Evolutionary conservation across 2,329 filamentous ascomycete genomes (phyloP).

Genomic region (Mycosphaerella arachidis): DNA sequence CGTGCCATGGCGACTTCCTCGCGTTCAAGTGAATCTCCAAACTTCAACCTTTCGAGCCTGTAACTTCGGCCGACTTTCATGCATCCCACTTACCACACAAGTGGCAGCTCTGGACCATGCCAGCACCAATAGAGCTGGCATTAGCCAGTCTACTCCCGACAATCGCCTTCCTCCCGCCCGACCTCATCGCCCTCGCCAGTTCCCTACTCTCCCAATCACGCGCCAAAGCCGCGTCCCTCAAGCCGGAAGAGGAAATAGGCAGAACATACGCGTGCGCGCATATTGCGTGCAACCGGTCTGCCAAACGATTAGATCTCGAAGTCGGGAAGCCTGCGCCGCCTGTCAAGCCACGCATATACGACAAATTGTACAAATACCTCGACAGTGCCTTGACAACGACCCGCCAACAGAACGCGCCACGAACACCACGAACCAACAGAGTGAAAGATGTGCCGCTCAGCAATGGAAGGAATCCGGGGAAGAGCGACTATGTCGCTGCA

Average conservation of each 20-base stretch:
- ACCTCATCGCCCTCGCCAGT: slow-evolving; percentile 66
- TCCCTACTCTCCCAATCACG: slow-evolving; percentile 78
- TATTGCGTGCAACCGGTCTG: slow-evolving; percentile 84
- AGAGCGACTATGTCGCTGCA: slow-evolving; percentile 7
- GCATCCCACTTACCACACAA: background rate
- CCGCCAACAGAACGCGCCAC: slow-evolving; percentile 28
- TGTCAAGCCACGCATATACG: slow-evolving; percentile 74
- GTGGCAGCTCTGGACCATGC: slow-evolving; percentile 49
- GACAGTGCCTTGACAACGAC: slow-evolving; percentile 58
- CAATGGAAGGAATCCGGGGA: slow-evolving; percentile 10
- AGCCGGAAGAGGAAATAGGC: slow-evolving; percentile 82
- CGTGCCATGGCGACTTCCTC: background rate
- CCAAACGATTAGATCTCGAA: slow-evolving; percentile 70
- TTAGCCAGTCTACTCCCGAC: slow-evolving; percentile 71
- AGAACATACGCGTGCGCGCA: slow-evolving; percentile 79
- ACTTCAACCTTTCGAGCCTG: background rate
- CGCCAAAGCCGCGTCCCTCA: slow-evolving; percentile 69
- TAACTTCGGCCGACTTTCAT: background rate
- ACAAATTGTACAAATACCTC: slow-evolving; percentile 75
- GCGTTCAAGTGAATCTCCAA: slow-evolving; percentile 6
- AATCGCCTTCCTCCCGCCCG: slow-evolving; percentile 61
- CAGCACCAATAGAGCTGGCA: slow-evolving; percentile 67
- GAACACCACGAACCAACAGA: slow-evolving; percentile 25
- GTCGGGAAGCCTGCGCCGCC: slow-evolving; percentile 71
- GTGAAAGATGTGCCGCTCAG: slow-evolving; percentile 6